Conservation (phyloP, 345 rosid genomes). For the Reutealis trisperma region DNA sequence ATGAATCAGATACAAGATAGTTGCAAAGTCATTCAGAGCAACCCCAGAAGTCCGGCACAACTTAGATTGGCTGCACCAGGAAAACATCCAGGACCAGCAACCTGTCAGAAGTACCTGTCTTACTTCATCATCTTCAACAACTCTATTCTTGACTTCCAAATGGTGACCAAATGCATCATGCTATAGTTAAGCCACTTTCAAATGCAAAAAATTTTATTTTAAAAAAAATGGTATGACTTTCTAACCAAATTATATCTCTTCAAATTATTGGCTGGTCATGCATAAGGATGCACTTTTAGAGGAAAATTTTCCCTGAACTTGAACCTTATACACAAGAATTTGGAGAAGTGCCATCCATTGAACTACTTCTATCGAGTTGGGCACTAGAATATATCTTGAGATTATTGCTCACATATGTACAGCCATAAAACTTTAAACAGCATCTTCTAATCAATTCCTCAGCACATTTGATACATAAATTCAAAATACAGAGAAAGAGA, state of each 20-base stretch:
- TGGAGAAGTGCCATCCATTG: background rate
- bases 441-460: background rate
- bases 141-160: conserved; percentile 32
- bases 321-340: background rate
- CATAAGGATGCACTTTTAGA: background rate
- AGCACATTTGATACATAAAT: background rate
- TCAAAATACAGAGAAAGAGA: background rate
- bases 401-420: too few species aligned
- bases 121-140: conserved; percentile 41
- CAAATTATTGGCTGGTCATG: background rate
- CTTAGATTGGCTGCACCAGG: conserved; percentile 41
- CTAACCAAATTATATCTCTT: too few species aligned
- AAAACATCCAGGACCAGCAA: conserved; percentile 35
- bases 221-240: too few species aligned
- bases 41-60: conserved; percentile 41
- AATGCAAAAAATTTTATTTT: too few species aligned
- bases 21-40: conserved; percentile 34
- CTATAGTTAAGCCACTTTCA: too few species aligned
- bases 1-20: conserved; percentile 41
- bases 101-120: conserved; percentile 54
- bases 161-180: background rate
- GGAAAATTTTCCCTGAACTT: background rate
- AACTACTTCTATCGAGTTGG: too few species aligned
- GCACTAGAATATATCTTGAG: too few species aligned
- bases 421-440: background rate